Conservation (phyloP, 192 early-diverging fungal genomes). For the Coemansia sp. region DNA sequence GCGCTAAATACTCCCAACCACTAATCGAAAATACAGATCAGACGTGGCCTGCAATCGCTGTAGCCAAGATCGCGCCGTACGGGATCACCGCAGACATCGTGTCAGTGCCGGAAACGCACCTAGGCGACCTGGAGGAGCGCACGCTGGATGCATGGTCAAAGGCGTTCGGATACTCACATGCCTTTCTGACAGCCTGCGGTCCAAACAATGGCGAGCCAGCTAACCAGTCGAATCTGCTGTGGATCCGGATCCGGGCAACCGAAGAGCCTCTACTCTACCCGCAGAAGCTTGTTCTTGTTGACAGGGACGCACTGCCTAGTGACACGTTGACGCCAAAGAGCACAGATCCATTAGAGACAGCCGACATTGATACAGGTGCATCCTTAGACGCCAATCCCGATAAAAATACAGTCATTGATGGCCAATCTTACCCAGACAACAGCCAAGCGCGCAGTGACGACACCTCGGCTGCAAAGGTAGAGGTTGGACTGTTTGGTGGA, state of each 20-base stretch:
- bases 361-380: neutral
- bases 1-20: neutral
- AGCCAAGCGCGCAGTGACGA: too few species aligned
- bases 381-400: neutral
- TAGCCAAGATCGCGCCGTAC: conserved; percentile 31
- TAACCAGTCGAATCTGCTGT: conserved; percentile 20
- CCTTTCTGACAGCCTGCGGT: neutral
- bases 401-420: too few species aligned
- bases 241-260: conserved; percentile 18
- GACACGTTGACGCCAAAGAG: neutral
- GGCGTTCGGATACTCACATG: conserved; percentile 31
- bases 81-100: conserved; percentile 26
- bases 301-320: conserved; percentile 1
- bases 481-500: neutral
- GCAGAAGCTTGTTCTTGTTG: conserved; percentile 27
- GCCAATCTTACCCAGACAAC: too few species aligned
- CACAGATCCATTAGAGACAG: neutral
- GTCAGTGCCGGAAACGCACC: conserved; percentile 12
- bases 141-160: conserved; percentile 34
- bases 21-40: conserved; percentile 1
- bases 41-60: neutral
- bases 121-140: conserved; percentile 24
- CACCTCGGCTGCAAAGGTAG: conserved; percentile 4
- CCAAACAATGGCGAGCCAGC: too few species aligned
- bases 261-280: conserved; percentile 49